Percentiles rank a stretch among this genome's conserved stretches.
Conservation (phyloP, 257 asterid species). For the Solanum habrochaites region DNA sequence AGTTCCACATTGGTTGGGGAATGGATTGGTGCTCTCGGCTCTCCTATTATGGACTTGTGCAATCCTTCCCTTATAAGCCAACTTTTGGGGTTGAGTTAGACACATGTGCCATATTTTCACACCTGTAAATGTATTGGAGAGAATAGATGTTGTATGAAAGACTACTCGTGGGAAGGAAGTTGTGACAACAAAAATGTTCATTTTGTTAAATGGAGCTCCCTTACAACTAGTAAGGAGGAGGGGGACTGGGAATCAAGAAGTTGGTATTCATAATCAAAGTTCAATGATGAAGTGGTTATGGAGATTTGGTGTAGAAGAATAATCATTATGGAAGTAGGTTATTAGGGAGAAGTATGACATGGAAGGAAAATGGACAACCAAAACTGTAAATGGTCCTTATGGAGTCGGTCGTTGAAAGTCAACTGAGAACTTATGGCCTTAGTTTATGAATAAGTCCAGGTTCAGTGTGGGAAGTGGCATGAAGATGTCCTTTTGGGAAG, state of each 20-base stretch:
- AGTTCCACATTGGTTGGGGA: neutral
- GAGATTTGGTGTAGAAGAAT: neutral
- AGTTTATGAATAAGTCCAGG: neutral
- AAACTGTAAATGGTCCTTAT: neutral
- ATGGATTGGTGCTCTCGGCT: neutral
- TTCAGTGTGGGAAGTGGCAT: neutral
- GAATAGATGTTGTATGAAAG: neutral
- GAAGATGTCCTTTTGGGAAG: neutral
- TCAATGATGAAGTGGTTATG: neutral
- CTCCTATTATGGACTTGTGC: neutral
- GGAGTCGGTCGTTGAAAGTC: neutral
- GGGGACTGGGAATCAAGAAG: neutral
- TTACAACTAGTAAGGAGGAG: neutral
- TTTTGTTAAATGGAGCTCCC: neutral
- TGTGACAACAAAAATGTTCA: neutral
- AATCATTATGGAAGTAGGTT: neutral
- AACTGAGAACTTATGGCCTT: neutral
- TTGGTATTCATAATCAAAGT: neutral
- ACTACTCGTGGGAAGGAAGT: neutral
- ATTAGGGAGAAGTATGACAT: neutral
- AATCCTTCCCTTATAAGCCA: neutral
- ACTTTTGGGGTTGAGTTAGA: neutral
- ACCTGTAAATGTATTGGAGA: neutral
- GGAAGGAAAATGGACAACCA: neutral
- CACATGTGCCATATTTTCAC: neutral